Evolutionary conservation across 2,329 filamentous ascomycete genomes (phyloP), one percentile per base, ranked within the genome.

Genomic region (Fusarium tjaetaba): DNA sequence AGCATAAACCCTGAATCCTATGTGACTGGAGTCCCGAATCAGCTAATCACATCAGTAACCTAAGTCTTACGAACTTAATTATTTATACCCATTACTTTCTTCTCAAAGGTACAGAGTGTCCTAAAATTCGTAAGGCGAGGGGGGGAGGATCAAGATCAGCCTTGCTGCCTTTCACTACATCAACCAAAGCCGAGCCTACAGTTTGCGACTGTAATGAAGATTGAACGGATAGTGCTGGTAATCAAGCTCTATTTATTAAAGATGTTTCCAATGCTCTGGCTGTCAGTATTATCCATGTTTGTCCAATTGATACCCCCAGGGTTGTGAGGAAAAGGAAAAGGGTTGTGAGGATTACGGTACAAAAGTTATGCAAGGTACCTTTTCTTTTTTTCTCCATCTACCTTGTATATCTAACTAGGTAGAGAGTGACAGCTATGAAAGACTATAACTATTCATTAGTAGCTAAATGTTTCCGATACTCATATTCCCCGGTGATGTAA

Each of bases 161-260:
- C 30, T 30, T 7, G 28, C 28, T 30, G 28, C 28, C 5, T 36
- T 36, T 52, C 6, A 15, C 11, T 26, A 11, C n/a, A 20, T 15
- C 2, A 4, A 36, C 22, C 7, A 15, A 26, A 26, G 10, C 10
- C 18, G n/a, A 52, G 10, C n/a, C 32, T 22, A 52, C 13, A 52
- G 13, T 52, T 24, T 36, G 9, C 16, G 16, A 11, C 3, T 36
- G 9, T 15, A 11, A 4, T 7, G 1, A 5, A 20, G 15, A 3
- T 20, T 11, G 3, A 4, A 11, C 14, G 5, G 5, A 11, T 6
- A 11, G 10, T 26, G 26, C 30, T 26, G 7, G 3, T 20, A 14
- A 36, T 20, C 13, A 26, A 9, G 18, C 30, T 52, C 9, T 20
- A n/a, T 26, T 26, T 26, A 22, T 15, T 6, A 9, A 22, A 22